Base-by-base conservation (phyloP, 805 yeast species). In the Candida tammaniensis region DNA sequence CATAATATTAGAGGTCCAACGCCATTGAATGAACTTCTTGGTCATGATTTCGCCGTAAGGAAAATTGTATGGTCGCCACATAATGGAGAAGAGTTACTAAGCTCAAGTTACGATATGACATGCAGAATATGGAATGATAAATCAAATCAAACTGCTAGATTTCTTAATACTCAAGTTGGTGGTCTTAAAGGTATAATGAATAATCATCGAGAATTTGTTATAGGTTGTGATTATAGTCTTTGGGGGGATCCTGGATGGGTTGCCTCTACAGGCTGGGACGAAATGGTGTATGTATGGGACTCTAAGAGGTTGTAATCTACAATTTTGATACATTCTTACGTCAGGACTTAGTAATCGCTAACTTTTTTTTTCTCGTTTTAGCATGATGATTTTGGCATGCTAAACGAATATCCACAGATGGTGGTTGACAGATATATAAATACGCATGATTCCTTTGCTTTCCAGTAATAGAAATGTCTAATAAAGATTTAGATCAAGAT, bases 171-270 rank as follows among this genome's bases (percentile, higher is more conserved):
- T 7, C 43, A 39, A 4, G 60, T 72, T 24, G 74, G 73, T 32
- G 83, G 84, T 0, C 66, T 80, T 23, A 59, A 69, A 23, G 76
- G 75, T 6, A 71, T 72, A 12, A 86, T 87, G 67, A 68, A 72
- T 15, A 61, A 59, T 34, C 98, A 93, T 61, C 72, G 78, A 18
- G 98, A 91, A 65, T 91, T 91, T 62, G 96, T 84, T 1, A 77
- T 85, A 47, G 97, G 94, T 12, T 83, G 89, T 44, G 98, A 93
- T 63, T 93, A 96, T 85, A 82, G 95, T 45, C 59, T 93, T 33
- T 91, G 97, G 97, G 98, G 98, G 3, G 81, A 80, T 47, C 94
- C 93, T 1, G 97, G 97, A 1, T 89, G 93, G 88, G 88, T 83
- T 12, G 95, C 93, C 7, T 81, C 96, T 11, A 82, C 89, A 0